These are phyloP conservation scores for Lactifluus subvellereus DNA, from an alignment of 768 basidiomycete species.

Conservation along the genomic window DNA sequence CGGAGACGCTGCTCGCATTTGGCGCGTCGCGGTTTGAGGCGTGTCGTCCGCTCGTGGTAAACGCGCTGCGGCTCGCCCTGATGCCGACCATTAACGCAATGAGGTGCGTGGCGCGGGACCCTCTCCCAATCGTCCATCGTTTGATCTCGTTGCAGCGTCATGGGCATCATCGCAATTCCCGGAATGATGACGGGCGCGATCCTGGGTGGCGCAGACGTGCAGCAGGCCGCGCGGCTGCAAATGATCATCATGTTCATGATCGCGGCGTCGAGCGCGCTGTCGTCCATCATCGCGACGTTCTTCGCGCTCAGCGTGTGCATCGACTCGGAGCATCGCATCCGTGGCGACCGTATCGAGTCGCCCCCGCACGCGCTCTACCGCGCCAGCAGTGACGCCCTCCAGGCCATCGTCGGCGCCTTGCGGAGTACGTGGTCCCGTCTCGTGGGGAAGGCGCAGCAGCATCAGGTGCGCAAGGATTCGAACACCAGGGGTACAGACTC, in stretches of 20 bases:
- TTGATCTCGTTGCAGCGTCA: constrained; percentile 41
- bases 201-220: constrained; percentile 76
- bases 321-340: constrained; percentile 60
- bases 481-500: not conserved
- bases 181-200: constrained; percentile 94
- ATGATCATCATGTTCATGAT: constrained; percentile 98
- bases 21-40: constrained; percentile 83
- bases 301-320: constrained; percentile 57
- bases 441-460: not conserved
- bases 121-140: not conserved
- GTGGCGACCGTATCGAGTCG: constrained; percentile 54
- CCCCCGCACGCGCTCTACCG: constrained; percentile 21
- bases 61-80: constrained; percentile 73
- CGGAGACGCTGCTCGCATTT: constrained; percentile 81
- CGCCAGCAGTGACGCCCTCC: not conserved
- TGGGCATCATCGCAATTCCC: constrained; percentile 73
- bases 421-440: not conserved
- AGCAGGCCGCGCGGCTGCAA: constrained; percentile 80
- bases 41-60: constrained; percentile 68
- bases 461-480: not conserved
- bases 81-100: constrained; percentile 82
- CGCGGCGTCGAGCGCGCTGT: constrained; percentile 66
- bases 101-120: constrained; percentile 44
- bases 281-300: constrained; percentile 58
- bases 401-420: not conserved